Evolutionary conservation across 441 rosid genomes (phyloP).

Genomic region (Gossypium laxum): DNA sequence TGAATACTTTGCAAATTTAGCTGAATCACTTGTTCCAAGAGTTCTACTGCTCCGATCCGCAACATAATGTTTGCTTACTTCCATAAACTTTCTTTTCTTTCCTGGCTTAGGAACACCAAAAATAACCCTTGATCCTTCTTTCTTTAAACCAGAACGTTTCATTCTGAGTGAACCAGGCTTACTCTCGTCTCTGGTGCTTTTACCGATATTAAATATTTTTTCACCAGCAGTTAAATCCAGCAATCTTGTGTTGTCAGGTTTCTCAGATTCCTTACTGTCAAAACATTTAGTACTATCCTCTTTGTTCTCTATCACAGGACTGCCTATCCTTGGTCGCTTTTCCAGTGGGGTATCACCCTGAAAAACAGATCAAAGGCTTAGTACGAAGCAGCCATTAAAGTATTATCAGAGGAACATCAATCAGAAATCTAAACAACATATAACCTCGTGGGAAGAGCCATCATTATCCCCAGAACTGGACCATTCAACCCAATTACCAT

Average conservation of each 20-base stretch:
- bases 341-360: conserved; percentile 85
- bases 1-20: conserved; percentile 46
- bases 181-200: conserved; percentile 36
- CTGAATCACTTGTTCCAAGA: conserved; percentile 44
- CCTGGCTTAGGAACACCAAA: conserved; percentile 97
- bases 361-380: conserved; percentile 20
- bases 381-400: conserved; percentile 11
- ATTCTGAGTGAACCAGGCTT: conserved; percentile 43
- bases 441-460: conserved; percentile 42
- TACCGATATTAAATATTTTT: conserved; percentile 61
- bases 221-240: conserved; percentile 49
- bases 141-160: conserved; percentile 65
- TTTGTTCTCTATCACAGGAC: conserved; percentile 35
- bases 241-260: conserved; percentile 41
- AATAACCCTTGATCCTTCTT: conserved; percentile 66
- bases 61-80: conserved; percentile 83
- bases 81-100: conserved; percentile 95
- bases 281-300: conserved; percentile 37
- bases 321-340: conserved; percentile 55
- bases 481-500: conserved; percentile 82
- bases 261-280: conserved; percentile 30
- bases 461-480: conserved; percentile 36
- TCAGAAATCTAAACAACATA: conserved; percentile 8
- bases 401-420: conserved; percentile 1
- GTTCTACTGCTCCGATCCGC: conserved; percentile 39